Conservation (phyloP, 148 eudicot species). For the Arbutus unedo region DNA sequence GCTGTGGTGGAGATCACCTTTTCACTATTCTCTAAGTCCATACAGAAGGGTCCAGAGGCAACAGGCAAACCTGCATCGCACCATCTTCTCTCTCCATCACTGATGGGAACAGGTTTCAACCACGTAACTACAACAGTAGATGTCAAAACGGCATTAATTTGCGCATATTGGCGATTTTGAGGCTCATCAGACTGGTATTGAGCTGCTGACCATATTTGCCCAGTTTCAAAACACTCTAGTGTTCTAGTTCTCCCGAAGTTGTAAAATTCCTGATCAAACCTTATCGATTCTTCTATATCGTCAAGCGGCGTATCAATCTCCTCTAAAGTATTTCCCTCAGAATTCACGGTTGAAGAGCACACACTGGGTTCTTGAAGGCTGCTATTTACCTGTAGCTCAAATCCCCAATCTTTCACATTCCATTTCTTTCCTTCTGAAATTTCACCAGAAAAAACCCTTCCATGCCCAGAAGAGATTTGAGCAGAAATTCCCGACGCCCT, state of each 20-base stretch:
- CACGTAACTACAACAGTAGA: slow-evolving; percentile 36
- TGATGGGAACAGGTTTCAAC: slow-evolving; percentile 50
- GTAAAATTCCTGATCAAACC: slow-evolving; percentile 29
- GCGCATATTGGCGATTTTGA: slow-evolving; percentile 41
- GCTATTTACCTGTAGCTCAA: background rate
- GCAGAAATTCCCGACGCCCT: slow-evolving; percentile 9
- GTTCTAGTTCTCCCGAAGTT: slow-evolving; percentile 31
- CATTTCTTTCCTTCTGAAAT: slow-evolving; percentile 3
- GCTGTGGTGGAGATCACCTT: slow-evolving; percentile 2
- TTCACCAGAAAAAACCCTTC: slow-evolving; percentile 14
- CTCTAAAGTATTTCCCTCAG: slow-evolving; percentile 25
- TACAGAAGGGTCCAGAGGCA: slow-evolving; percentile 52
- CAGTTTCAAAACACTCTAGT: slow-evolving; percentile 31
- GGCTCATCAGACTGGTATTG: slow-evolving; percentile 33
- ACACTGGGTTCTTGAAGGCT: slow-evolving; percentile 24
- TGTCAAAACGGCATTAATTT: slow-evolving; percentile 23
- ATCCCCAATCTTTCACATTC: background rate
- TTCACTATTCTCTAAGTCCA: slow-evolving; percentile 25
- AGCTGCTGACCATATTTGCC: slow-evolving; percentile 60
- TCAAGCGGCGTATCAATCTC: slow-evolving; percentile 18
- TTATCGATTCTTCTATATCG: background rate
- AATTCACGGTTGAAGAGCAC: slow-evolving; percentile 24
- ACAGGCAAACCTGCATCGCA: slow-evolving; percentile 54
- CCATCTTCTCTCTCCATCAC: slow-evolving; percentile 46
- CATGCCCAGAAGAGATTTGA: slow-evolving; percentile 6